Evolutionary conservation across 768 basidiomycete species (phyloP).

Genomic region (Phylloporus arenicola): DNA sequence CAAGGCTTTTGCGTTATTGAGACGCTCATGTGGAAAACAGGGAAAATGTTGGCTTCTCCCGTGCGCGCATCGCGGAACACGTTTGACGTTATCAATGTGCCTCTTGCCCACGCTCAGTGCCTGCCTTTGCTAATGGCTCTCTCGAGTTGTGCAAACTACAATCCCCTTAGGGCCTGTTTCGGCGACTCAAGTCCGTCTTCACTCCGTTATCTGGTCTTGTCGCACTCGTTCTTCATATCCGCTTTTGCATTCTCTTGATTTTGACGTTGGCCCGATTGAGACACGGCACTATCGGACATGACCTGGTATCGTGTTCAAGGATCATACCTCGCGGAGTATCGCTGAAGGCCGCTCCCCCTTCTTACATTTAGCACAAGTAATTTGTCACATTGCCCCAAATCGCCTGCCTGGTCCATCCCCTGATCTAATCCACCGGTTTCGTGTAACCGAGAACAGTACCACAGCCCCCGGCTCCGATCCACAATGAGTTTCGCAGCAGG

Average conservation of each 20-base stretch:
- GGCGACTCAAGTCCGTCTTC: background rate
- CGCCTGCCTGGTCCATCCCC: background rate
- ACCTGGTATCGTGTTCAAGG: background rate
- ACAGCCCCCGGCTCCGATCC: slow-evolving; percentile 6
- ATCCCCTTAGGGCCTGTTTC: background rate
- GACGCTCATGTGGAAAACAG: background rate
- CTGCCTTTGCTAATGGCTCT: background rate
- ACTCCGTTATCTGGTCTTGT: background rate
- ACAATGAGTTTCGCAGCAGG: slow-evolving; percentile 10
- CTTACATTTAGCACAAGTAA: background rate
- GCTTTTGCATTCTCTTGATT: background rate
- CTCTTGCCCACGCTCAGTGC: slow-evolving; percentile 1
- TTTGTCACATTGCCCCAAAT: background rate
- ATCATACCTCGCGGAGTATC: slow-evolving; percentile 9
- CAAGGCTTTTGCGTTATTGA: slow-evolving; percentile 3
- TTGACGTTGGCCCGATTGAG: slow-evolving; percentile 10
- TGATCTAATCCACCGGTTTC: background rate
- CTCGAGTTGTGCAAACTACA: slow-evolving; percentile 1
- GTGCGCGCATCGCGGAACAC: slow-evolving; percentile 7
- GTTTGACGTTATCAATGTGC: slow-evolving; percentile 5
- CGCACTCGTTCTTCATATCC: slow-evolving; percentile 5
- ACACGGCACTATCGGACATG: slow-evolving; percentile 1
- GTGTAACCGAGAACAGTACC: background rate
- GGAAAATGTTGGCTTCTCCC: background rate
- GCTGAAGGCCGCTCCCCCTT: background rate